These are phyloP conservation scores for Claviceps sorghi DNA, from an alignment of 2,329 filamentous ascomycete genomes.

Conservation along the genomic window DNA sequence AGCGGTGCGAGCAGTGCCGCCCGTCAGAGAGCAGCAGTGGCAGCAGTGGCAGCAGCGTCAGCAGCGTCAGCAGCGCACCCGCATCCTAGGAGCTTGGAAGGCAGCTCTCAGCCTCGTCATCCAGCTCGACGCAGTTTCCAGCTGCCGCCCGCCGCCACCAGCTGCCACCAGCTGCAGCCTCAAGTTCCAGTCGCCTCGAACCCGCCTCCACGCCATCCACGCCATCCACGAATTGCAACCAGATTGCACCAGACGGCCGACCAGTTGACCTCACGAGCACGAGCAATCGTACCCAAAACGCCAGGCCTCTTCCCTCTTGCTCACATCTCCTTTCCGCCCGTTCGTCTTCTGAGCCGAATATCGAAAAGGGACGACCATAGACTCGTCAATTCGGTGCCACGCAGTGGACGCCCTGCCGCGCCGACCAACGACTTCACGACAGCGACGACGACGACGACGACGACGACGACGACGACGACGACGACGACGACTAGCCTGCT, in stretches of 20 bases:
- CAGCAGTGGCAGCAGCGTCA: neutral
- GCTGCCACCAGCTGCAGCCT: neutral
- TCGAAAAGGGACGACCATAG: neutral
- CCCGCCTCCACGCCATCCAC: neutral
- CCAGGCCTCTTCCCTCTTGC: neutral
- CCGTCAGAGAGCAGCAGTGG: too few species aligned
- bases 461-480: constrained; percentile 3
- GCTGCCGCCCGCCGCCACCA: neutral
- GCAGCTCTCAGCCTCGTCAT: constrained; percentile 43
- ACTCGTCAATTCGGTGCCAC: constrained; percentile 2
- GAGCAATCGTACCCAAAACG: too few species aligned
- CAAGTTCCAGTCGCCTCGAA: neutral
- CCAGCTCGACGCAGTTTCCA: constrained; percentile 20
- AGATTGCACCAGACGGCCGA: too few species aligned
- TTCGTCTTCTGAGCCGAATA: neutral
- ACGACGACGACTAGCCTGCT: constrained; percentile 3
- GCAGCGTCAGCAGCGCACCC: neutral
- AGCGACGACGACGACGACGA: constrained; percentile 3
- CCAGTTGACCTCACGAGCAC: too few species aligned
- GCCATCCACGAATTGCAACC: too few species aligned
- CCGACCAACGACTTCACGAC: neutral
- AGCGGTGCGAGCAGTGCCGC: neutral
- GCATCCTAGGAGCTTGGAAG: constrained; percentile 15
- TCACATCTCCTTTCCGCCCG: constrained; percentile 4
- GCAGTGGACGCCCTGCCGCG: neutral